Conservation (phyloP, 495 filamentous ascomycete species). For the Choiromyces venosus region DNA sequence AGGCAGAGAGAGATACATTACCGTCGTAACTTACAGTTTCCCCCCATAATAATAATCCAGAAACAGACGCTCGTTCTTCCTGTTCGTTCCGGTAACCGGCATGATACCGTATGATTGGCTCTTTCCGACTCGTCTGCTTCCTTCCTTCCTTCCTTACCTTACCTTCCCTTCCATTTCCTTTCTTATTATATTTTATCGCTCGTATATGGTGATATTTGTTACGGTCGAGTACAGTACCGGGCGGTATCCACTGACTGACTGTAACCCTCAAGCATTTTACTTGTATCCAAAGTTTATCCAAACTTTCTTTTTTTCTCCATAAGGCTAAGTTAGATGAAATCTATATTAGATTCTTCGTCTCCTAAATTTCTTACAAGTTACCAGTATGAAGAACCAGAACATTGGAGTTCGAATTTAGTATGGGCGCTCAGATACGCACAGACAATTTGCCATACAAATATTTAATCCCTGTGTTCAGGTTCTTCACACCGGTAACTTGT, state of each 20-base stretch:
- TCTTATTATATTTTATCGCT: background rate
- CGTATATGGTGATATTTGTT: background rate
- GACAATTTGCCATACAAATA: no score
- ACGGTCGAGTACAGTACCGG: no score
- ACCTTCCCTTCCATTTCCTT: no score
- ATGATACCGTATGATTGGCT: background rate
- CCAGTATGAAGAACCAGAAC: no score
- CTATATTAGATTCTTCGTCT: background rate
- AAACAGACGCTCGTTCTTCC: background rate
- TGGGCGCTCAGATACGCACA: no score
- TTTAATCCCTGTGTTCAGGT: no score
- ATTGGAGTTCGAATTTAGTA: no score
- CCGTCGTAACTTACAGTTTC: background rate
- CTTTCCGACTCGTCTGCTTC: background rate
- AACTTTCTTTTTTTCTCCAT: background rate
- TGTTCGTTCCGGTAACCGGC: background rate
- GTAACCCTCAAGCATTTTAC: background rate
- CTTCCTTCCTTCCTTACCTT: background rate
- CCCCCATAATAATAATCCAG: no score
- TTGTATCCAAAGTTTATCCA: background rate
- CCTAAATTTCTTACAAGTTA: no score
- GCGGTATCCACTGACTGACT: background rate
- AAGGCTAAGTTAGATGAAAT: background rate
- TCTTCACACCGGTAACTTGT: no score
- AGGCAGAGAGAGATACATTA: background rate